These are phyloP conservation scores for Boletellus deceptivus DNA, from an alignment of 1,284 basidiomycete species.

Conservation along the genomic window DNA sequence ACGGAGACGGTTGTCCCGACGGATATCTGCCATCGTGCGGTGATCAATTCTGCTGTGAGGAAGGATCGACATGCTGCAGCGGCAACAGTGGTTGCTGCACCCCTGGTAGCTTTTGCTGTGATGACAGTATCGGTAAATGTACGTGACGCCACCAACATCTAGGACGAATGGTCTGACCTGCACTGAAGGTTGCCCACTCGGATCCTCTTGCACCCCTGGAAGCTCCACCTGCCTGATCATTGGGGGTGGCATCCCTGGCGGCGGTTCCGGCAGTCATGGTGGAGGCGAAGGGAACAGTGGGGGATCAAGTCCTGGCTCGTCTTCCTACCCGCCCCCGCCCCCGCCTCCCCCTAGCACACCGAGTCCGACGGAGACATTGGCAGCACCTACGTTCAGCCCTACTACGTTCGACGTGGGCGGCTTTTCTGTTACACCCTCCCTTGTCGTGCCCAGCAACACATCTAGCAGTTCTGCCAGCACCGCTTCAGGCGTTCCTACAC, in stretches of 20 bases:
- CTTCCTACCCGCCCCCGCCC: constrained; percentile 1
- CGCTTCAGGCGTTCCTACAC: not conserved
- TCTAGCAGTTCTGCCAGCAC: not conserved
- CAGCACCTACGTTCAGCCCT: not conserved
- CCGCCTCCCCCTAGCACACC: not conserved
- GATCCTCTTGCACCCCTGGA: constrained; percentile 6
- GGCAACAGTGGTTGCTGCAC: constrained; percentile 10
- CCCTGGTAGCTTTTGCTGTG: constrained; percentile 14
- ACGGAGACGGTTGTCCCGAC: constrained; percentile 5
- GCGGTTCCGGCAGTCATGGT: not conserved
- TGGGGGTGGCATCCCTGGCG: constrained; percentile 1
- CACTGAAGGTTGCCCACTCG: constrained; percentile 17
- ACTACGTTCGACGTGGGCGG: not conserved
- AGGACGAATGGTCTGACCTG: constrained; percentile 1
- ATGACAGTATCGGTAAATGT: constrained; percentile 22
- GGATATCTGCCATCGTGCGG: constrained; percentile 19
- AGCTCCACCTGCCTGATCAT: constrained; percentile 2
- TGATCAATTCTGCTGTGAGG: constrained; percentile 4
- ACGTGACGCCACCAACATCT: not conserved
- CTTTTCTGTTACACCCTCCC: not conserved
- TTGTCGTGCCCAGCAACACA: not conserved
- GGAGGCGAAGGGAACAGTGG: constrained; percentile 1
- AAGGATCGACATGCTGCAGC: constrained; percentile 12
- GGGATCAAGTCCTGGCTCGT: not conserved
- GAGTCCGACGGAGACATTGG: not conserved